Evolutionary conservation across 305 asterid species (phyloP), one percentile per base, ranked within the genome.

Genomic region (Salvia sclarea): DNA sequence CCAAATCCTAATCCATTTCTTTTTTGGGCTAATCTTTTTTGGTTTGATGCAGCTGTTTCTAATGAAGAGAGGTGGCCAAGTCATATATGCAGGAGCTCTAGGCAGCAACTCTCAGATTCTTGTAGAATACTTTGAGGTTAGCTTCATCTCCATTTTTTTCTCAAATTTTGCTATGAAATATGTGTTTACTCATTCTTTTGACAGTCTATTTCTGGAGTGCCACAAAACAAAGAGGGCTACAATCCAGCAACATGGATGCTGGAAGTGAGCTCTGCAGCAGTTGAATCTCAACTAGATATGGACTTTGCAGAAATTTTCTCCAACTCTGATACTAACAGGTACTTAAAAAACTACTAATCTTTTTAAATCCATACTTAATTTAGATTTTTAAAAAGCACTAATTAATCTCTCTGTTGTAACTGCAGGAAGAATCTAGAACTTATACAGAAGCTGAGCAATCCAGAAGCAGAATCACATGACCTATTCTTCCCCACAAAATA

Each of bases 161-260:
- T 6, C 22, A 3, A 5, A 8, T 70, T 6, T 3, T 30, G 0
- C 35, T 30, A 3, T 3, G 6, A 6, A 4, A 0, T 30, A 3
- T 30, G 35, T 30, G 3, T 30, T 30, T 6, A 30, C 35, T 30
- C 35, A n/a, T n/a, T n/a, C n/a, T n/a, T n/a, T n/a, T n/a, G n/a
- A n/a, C 3, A 78, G 86, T 64, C 79, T 0, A 45, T 82, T 8
- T 66, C 72, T 3, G 85, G 88, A 16, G 78, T 83, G 54, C 78
- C 80, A 8, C 67, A 62, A 52, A 76, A 78, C 41, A 73, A 47
- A 74, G 71, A 83, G 28, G 85, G 76, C 16, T 71, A 70, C 49
- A 83, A 83, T 68, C 88, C 88, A 0, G 85, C 88, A 16, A 81
- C 88, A 38, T 83, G 88, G 88, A 83, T 83, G 88, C 72, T 80